Percentiles rank a stretch among this genome's conserved stretches.
Conservation (phyloP, 202 grass and related monocot species). For the Carex sylvatica region DNA sequence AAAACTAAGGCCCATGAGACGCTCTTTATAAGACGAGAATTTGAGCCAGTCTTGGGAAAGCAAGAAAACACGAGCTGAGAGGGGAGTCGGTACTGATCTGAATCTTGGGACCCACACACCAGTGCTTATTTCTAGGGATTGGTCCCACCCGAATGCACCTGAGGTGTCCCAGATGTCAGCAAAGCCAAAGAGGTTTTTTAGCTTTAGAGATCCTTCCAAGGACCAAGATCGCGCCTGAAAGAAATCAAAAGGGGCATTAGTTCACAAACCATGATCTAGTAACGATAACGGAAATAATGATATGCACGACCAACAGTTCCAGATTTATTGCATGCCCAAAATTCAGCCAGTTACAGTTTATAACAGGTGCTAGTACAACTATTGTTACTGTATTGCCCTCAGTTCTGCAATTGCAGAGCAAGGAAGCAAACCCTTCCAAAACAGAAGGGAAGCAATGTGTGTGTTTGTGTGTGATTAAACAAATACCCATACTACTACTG, state of each 20-base stretch:
- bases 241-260: background rate
- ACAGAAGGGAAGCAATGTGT: background rate
- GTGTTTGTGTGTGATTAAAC: background rate
- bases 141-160: constrained; percentile 59
- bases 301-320: background rate
- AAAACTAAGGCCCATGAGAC: constrained; percentile 50
- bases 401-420: background rate
- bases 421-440: background rate
- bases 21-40: constrained; percentile 84
- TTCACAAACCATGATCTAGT: background rate
- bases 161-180: constrained; percentile 87
- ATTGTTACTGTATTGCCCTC: background rate
- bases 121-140: constrained; percentile 53
- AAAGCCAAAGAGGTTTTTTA: constrained; percentile 69
- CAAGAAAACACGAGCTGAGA: constrained; percentile 48
- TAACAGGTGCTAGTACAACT: background rate
- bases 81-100: constrained; percentile 60
- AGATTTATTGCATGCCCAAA: background rate
- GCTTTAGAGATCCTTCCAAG: constrained; percentile 64
- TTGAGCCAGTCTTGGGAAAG: constrained; percentile 74
- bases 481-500: background rate
- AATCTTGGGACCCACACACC: constrained; percentile 68
- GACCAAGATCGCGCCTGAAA: constrained; percentile 60
- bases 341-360: background rate
- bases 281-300: background rate